Percentiles rank a stretch among this genome's conserved stretches.
Conservation (phyloP, 352 stramenopile species). For the Pythium myriotylum region DNA sequence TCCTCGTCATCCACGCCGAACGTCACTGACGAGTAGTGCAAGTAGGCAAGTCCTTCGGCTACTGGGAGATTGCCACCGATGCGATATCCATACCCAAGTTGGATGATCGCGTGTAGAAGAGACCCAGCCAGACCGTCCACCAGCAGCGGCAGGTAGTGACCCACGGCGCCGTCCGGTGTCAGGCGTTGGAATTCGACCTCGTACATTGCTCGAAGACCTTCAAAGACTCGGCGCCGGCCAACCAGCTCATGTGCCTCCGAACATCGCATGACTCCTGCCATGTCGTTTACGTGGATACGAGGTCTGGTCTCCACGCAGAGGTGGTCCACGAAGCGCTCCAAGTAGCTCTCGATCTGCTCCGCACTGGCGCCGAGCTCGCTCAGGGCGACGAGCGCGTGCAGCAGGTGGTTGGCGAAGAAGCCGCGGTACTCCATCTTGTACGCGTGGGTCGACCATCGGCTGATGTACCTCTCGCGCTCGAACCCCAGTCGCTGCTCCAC, state of each 20-base stretch:
- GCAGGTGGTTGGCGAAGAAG: conserved; percentile 36
- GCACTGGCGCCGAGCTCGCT: conserved; percentile 24
- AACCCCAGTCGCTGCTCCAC: too few species aligned
- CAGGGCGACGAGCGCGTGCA: conserved; percentile 32
- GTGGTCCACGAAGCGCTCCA: too few species aligned
- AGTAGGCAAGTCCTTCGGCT: conserved; percentile 31
- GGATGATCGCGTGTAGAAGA: too few species aligned
- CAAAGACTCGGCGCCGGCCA: too few species aligned
- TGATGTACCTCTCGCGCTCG: conserved; percentile 16
- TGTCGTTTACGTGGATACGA: too few species aligned
- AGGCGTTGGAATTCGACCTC: conserved; percentile 22
- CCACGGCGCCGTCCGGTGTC: conserved; percentile 22
- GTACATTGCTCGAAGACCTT: conserved; percentile 9
- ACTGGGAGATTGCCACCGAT: conserved; percentile 11
- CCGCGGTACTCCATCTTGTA: conserved; percentile 34
- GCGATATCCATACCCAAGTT: too few species aligned
- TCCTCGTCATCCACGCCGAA: conserved; percentile 16
- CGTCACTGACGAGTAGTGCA: conserved; percentile 33
- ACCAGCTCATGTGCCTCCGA: too few species aligned
- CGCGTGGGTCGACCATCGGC: conserved; percentile 26
- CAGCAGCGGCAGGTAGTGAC: conserved; percentile 28
- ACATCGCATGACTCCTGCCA: too few species aligned
- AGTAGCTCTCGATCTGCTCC: conserved; percentile 17
- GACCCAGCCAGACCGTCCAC: neutral
- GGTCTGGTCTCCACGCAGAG: too few species aligned